Conservation (phyloP, 495 filamentous ascomycete species). For the Daldinia caldariorum region DNA sequence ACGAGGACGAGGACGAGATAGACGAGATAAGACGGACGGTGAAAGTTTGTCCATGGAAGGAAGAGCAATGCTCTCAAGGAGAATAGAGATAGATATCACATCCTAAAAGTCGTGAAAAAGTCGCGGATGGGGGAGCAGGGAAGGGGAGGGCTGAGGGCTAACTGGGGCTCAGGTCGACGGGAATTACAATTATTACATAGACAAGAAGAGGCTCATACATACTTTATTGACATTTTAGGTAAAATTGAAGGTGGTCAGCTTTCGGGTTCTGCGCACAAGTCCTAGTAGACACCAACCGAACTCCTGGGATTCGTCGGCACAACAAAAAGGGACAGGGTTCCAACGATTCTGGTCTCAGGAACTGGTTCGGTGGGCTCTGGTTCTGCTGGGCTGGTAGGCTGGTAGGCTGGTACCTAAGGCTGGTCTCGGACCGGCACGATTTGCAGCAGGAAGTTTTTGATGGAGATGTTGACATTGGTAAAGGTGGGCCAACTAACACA, state of each 20-base stretch:
- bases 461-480: constrained; percentile 46
- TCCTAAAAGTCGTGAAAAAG: constrained; percentile 44
- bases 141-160: constrained; percentile 25
- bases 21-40: constrained; percentile 10
- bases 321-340: constrained; percentile 46
- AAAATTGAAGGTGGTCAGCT: constrained; percentile 57
- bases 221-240: constrained; percentile 74
- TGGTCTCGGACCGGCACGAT: constrained; percentile 48
- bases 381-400: neutral
- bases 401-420: constrained; percentile 27
- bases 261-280: constrained; percentile 49
- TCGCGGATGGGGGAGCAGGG: constrained; percentile 36
- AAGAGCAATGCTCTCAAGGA: constrained; percentile 44
- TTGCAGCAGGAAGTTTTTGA: constrained; percentile 48
- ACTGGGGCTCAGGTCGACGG: constrained; percentile 29
- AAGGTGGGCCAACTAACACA: constrained; percentile 43
- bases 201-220: constrained; percentile 52
- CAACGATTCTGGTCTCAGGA: constrained; percentile 37
- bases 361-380: constrained; percentile 41
- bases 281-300: constrained; percentile 44
- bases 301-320: constrained; percentile 52
- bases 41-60: constrained; percentile 30
- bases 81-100: constrained; percentile 40
- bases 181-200: constrained; percentile 25
- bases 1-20: constrained; percentile 1